Evolutionary conservation across 495 filamentous ascomycete species (phyloP).

Genomic region (Podospora pseudoanserina): DNA sequence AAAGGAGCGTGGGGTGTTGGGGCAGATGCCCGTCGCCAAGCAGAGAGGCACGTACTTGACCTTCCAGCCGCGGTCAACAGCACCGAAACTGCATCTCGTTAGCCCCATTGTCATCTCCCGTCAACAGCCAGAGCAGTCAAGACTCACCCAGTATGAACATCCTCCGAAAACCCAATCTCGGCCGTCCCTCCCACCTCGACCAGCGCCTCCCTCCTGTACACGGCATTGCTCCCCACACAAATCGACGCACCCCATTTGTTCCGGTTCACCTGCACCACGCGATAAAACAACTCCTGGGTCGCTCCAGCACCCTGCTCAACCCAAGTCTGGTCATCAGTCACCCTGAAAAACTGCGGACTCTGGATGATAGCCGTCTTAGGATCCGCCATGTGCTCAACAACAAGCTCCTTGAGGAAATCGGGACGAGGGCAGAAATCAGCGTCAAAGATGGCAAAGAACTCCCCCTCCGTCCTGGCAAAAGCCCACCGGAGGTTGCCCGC

Average conservation of each 20-base stretch:
- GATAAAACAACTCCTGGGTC: slow-evolving; percentile 35
- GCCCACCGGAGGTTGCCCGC: slow-evolving; percentile 36
- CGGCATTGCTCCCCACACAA: slow-evolving; percentile 34
- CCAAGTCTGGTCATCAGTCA: slow-evolving; percentile 34
- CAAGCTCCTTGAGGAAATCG: slow-evolving; percentile 29
- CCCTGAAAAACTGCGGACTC: slow-evolving; percentile 31
- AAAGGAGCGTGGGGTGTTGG: slow-evolving; percentile 34
- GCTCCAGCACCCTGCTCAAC: slow-evolving; percentile 36
- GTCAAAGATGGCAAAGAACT: slow-evolving; percentile 36
- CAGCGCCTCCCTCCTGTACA: slow-evolving; percentile 28
- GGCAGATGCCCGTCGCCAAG: slow-evolving; percentile 34
- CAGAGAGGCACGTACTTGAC: slow-evolving; percentile 35
- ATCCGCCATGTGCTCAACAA: slow-evolving; percentile 33
- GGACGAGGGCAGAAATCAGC: slow-evolving; percentile 34
- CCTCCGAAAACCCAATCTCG: slow-evolving; percentile 36
- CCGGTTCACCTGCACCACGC: slow-evolving; percentile 34
- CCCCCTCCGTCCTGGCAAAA: slow-evolving; percentile 27
- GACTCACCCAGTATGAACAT: slow-evolving; percentile 34
- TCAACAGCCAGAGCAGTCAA: neutral
- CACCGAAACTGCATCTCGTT: slow-evolving; percentile 23
- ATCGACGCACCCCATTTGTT: slow-evolving; percentile 34
- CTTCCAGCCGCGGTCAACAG: slow-evolving; percentile 35
- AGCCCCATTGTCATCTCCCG: neutral
- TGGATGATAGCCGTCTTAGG: slow-evolving; percentile 32
- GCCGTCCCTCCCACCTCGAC: slow-evolving; percentile 32